Percentiles rank a stretch among this genome's conserved stretches.
phyloP scores from a whole-genome alignment of 148 eudicot genomes.

The Gaultheria prostrata region DNA sequence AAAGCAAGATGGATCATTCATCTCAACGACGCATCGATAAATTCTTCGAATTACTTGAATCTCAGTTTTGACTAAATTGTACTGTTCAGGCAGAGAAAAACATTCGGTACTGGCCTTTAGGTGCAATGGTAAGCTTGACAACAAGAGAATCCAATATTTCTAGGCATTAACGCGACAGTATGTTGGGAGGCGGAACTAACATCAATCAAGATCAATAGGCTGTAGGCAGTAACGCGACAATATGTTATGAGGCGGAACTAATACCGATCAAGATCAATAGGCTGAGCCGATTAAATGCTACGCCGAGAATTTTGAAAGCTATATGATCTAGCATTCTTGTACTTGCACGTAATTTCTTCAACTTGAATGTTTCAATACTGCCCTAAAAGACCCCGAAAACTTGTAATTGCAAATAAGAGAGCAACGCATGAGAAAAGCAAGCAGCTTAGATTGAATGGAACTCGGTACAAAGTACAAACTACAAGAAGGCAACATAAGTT shows the following conservation, averaged over 20 bases:
- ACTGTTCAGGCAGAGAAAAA: background rate
- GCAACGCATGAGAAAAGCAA: background rate
- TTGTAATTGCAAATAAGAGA: background rate
- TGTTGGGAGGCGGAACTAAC: background rate
- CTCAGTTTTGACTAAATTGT: background rate
- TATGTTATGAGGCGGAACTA: background rate
- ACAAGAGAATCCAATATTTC: background rate
- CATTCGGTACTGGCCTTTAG: background rate
- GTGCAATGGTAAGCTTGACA: background rate
- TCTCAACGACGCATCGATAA: no score
- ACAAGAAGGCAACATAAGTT: background rate
- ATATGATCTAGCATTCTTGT: background rate
- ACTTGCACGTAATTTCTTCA: constrained; percentile 2
- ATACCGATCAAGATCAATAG: background rate
- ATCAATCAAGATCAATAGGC: background rate
- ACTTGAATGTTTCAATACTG: background rate
- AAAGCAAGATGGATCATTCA: no score
- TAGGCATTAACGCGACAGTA: background rate
- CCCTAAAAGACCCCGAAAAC: background rate
- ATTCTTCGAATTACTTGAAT: no score
- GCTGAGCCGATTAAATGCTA: background rate
- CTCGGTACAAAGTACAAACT: background rate
- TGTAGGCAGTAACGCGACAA: background rate
- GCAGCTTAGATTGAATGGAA: background rate
- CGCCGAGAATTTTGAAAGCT: no score